phyloP scores from a whole-genome alignment of 176 grass and related monocot species.

The Triticum urartu region DNA sequence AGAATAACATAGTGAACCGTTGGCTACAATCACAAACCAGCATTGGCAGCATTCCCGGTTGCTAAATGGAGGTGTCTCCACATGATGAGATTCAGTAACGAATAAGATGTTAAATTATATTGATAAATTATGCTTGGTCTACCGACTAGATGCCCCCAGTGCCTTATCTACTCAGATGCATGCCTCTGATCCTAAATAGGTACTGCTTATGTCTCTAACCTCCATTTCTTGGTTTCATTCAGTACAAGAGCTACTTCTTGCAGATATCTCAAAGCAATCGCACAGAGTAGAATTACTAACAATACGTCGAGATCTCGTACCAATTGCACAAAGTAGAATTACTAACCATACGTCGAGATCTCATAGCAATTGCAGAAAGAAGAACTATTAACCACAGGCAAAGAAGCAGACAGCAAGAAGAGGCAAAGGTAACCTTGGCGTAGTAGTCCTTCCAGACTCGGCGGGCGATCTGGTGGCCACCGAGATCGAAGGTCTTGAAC shows the following conservation, averaged over 20 bases:
- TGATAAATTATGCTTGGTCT: neutral
- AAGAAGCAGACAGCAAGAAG: neutral
- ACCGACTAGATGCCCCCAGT: neutral
- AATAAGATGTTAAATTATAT: neutral
- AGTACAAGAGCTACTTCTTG: neutral
- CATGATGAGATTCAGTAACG: neutral
- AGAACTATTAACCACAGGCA: neutral
- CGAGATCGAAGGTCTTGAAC: conserved; percentile 70
- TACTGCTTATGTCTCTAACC: conserved; percentile 10
- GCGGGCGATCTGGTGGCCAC: conserved; percentile 66
- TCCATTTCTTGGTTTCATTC: neutral
- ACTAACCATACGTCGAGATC: conserved; percentile 2
- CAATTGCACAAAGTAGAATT: neutral
- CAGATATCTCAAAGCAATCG: neutral
- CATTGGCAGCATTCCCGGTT: neutral
- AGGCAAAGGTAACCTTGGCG: conserved; percentile 32
- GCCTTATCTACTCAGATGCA: conserved; percentile 2
- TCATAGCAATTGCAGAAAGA: neutral
- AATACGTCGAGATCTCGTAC: neutral
- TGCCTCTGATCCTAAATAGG: neutral
- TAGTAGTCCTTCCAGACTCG: conserved; percentile 72
- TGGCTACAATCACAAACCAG: neutral
- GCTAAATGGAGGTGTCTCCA: neutral
- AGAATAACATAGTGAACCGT: neutral
- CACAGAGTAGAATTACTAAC: neutral